Conservation (phyloP, 1,284 basidiomycete genomes). For the Marasmius oreades region DNA sequence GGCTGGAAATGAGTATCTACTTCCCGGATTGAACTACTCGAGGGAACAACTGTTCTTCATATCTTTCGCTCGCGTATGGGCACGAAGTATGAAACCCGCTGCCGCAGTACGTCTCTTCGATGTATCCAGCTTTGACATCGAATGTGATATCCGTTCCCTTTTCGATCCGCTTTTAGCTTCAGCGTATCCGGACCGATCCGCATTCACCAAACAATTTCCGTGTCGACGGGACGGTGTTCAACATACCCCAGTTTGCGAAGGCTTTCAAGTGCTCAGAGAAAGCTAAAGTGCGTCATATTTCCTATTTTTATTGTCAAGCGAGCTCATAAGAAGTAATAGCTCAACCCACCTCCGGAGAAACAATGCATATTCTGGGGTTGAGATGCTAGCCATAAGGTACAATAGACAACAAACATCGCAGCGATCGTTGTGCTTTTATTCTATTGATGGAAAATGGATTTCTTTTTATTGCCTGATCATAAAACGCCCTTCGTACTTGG, state of each 20-base stretch:
- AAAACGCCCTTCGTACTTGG: constrained; percentile 97
- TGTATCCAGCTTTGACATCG: background rate
- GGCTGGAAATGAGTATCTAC: constrained; percentile 63
- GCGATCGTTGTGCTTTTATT: background rate
- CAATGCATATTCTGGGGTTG: constrained; percentile 60
- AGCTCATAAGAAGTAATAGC: constrained; percentile 27
- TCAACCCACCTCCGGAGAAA: constrained; percentile 65
- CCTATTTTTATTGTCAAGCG: background rate
- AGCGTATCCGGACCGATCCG: constrained; percentile 81
- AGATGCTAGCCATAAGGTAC: background rate
- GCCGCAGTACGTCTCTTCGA: constrained; percentile 50
- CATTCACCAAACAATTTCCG: constrained; percentile 82
- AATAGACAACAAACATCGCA: background rate
- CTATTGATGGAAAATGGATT: background rate
- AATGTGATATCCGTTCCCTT: background rate
- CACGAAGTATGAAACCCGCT: constrained; percentile 68
- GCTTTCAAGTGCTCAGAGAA: constrained; percentile 73
- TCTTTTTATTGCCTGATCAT: background rate
- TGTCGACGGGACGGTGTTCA: constrained; percentile 78
- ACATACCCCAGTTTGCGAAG: constrained; percentile 75
- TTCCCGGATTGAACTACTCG: constrained; percentile 69
- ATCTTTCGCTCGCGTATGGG: constrained; percentile 79
- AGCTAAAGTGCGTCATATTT: constrained; percentile 52
- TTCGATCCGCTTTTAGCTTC: constrained; percentile 46
- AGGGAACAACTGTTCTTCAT: constrained; percentile 93